Evolutionary conservation across 2,329 filamentous ascomycete genomes (phyloP), one percentile per base, ranked within the genome.

Genomic region (Leptographium wingfieldii): DNA sequence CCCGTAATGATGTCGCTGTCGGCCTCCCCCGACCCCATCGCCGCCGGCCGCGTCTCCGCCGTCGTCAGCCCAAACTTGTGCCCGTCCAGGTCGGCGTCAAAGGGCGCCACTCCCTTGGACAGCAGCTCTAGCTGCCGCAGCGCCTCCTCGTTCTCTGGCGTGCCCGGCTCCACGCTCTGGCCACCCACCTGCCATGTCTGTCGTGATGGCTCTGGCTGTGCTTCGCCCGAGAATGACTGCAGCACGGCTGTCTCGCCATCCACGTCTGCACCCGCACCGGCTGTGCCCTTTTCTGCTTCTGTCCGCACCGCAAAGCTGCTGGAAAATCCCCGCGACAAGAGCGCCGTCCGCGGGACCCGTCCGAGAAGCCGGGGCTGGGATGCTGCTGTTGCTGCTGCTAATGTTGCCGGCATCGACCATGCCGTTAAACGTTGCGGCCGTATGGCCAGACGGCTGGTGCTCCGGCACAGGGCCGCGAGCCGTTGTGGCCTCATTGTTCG

Each of bases 41-140:
- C 27, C 56, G 52, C 48, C 58, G 52, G 58, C 14, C 46, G 31
- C 6, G 29, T 43, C 48, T 31, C 56, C 19, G 56, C 56, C 43
- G 78, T 75, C 1, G 91, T 91, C 63, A 90, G 75, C 4, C 82
- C 83, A 68, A 90, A 96, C 69, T 92, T 95, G 70, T 89, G 79
- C n/a, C 88, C 88, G 16, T 77, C 68, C 25, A 63, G 59, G 6
- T 63, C 22, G 16, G 62, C 60, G 60, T 71, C 68, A 59, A 68
- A 69, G n/a, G 70, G 66, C 31, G 68, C 65, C 16, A 71, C 60
- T 35, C 72, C 72, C 46, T 69, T 66, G 27, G 71, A 63, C 22
- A 72, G 65, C 63, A 70, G 64, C 59, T 69, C 66, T 40, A 74
- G 66, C 59, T 72, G 68, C 54, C 63, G 63, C 35, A 80, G 68